phyloP scores from a whole-genome alignment of 2,329 filamentous ascomycete species.

The Mycosphaerelloides madeirae region DNA sequence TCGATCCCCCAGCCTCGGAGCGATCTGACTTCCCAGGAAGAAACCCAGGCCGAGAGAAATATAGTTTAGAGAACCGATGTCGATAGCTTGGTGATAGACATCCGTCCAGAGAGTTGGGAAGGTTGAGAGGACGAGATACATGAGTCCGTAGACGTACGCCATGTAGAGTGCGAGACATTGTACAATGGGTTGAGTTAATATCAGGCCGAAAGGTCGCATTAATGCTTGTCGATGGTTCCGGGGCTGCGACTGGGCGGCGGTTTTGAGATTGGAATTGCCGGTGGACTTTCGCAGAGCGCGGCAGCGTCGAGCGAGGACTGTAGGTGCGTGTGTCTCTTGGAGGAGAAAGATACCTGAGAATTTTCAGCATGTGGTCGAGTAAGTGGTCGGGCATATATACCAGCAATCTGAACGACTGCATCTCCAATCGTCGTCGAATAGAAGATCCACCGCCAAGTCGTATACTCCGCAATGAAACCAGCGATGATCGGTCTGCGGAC shows the following conservation, averaged over 20 bases:
- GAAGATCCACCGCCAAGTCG: slow-evolving; percentile 44
- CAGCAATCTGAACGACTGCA: no score
- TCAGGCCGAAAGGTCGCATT: slow-evolving; percentile 48
- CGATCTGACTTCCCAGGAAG: slow-evolving; percentile 43
- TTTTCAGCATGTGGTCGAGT: no score
- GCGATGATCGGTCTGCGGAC: slow-evolving; percentile 26
- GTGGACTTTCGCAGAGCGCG: no score
- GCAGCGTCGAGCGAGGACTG: no score
- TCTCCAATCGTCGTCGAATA: slow-evolving; percentile 38
- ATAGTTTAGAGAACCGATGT: slow-evolving; percentile 56
- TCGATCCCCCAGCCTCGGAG: slow-evolving; percentile 5
- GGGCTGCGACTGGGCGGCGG: no score
- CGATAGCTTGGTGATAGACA: slow-evolving; percentile 51
- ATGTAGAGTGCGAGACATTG: slow-evolving; percentile 48
- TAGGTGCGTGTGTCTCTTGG: slow-evolving; percentile 45
- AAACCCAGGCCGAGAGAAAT: slow-evolving; percentile 52
- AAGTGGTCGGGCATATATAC: no score
- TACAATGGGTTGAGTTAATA: slow-evolving; percentile 53
- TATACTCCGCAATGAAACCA: slow-evolving; percentile 34
- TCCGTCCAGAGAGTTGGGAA: slow-evolving; percentile 52
- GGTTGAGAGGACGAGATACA: slow-evolving; percentile 55
- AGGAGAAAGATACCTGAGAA: slow-evolving; percentile 34
- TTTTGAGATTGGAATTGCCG: no score
- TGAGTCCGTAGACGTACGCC: slow-evolving; percentile 52
- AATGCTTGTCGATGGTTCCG: no score